Conservation (phyloP, 345 rosid species). For the Balakata baccata region DNA sequence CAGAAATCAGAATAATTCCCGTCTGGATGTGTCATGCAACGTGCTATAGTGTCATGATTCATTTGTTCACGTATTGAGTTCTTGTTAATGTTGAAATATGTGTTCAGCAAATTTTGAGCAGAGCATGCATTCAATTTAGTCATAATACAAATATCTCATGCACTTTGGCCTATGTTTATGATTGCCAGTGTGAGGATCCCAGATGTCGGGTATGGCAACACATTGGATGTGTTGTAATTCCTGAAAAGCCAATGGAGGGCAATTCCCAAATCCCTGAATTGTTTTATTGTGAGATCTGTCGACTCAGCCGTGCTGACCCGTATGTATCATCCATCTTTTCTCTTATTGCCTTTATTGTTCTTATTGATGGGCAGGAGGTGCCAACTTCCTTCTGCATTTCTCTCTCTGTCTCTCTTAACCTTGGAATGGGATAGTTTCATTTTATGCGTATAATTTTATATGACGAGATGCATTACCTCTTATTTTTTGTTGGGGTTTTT, state of each 20-base stretch:
- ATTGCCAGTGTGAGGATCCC: conserved; percentile 73
- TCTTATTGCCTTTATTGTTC: neutral
- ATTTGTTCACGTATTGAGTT: neutral
- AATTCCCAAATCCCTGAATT: conserved; percentile 58
- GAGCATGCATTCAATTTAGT: neutral
- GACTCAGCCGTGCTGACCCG: conserved; percentile 96
- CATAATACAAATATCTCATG: conserved; percentile 13
- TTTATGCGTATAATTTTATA: neutral
- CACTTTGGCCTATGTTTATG: conserved; percentile 6
- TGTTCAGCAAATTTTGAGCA: neutral
- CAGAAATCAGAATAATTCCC: no score
- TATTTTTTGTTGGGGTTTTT: neutral
- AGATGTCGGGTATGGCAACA: conserved; percentile 85
- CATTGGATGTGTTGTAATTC: conserved; percentile 66
- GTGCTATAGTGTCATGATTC: neutral
- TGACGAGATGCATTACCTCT: no score
- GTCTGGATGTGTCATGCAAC: neutral
- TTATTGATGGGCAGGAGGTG: neutral
- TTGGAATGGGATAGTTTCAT: neutral
- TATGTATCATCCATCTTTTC: conserved; percentile 36
- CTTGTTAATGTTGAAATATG: neutral
- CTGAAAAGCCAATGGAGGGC: conserved; percentile 72
- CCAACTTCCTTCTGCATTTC: neutral
- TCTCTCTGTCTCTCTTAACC: neutral
- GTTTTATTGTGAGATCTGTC: conserved; percentile 84